These are phyloP conservation scores for Chrysanthemum seticuspe DNA, from an alignment of 129 eudicot species.

Conservation along the genomic window DNA sequence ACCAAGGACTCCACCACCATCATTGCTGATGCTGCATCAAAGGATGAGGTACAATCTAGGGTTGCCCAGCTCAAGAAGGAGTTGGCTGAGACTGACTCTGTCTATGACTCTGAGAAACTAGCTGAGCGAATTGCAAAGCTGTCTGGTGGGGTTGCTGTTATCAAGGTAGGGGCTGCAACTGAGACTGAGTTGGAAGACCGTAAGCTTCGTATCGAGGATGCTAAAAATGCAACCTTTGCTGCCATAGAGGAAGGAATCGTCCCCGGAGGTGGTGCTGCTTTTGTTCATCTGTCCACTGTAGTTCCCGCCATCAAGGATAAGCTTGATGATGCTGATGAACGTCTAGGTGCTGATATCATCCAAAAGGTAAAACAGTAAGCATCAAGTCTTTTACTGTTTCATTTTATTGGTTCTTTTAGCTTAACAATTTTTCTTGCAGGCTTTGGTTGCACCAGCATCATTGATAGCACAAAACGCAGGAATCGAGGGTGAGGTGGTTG, in stretches of 20 bases:
- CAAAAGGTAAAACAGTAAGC: conserved; percentile 57
- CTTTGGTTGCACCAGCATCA: conserved; percentile 81
- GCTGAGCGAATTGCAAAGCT: conserved; percentile 90
- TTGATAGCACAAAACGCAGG: conserved; percentile 92
- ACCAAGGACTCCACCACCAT: conserved; percentile 81
- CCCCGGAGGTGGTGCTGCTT: conserved; percentile 98
- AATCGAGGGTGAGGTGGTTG: conserved; percentile 92
- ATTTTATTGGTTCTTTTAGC: not conserved
- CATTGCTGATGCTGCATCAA: conserved; percentile 96
- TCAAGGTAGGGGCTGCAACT: conserved; percentile 98
- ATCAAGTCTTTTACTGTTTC: not conserved
- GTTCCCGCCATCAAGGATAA: conserved; percentile 84
- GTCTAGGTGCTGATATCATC: conserved; percentile 90
- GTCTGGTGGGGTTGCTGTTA: conserved; percentile 95
- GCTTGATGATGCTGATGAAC: conserved; percentile 82
- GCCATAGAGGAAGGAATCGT: conserved; percentile 99
- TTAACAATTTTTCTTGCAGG: conserved; percentile 37
- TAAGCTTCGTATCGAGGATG: conserved; percentile 92
- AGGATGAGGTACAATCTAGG: conserved; percentile 90
- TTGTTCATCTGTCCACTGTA: conserved; percentile 68
- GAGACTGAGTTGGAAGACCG: conserved; percentile 94
- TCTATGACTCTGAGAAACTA: conserved; percentile 81
- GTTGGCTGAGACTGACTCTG: conserved; percentile 79
- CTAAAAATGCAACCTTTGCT: conserved; percentile 96
- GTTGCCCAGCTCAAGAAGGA: conserved; percentile 85